Percentiles rank a stretch among this genome's conserved stretches.
Evolutionary conservation across 176 grass and related monocot species (phyloP).

Genomic region (Raddia guianensis): DNA sequence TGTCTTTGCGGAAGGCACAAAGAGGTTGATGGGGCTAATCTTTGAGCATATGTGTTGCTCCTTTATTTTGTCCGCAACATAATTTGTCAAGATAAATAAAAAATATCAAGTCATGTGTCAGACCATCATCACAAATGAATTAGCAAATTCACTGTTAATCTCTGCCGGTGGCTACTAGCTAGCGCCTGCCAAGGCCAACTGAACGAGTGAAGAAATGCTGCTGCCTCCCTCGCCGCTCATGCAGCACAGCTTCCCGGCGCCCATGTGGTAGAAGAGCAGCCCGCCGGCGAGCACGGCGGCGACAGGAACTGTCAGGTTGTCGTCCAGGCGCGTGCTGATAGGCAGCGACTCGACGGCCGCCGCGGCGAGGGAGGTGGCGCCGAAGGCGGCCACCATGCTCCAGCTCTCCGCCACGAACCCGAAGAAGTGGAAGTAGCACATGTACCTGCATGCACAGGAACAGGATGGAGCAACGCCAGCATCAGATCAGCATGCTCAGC

Average conservation of each 20-base stretch:
- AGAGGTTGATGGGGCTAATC: too few species aligned
- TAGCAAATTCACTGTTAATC: too few species aligned
- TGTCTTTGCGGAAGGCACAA: too few species aligned
- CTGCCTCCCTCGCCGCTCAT: background rate
- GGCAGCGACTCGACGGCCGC: conserved; percentile 71
- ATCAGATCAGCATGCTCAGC: background rate
- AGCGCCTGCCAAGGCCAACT: conserved; percentile 6
- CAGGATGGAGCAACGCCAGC: background rate
- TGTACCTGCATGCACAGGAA: conserved; percentile 46
- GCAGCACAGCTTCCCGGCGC: conserved; percentile 12
- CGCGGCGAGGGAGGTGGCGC: conserved; percentile 52
- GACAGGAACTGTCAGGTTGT: conserved; percentile 78
- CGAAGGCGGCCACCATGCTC: conserved; percentile 51
- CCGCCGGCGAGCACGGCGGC: conserved; percentile 42
- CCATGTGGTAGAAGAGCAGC: conserved; percentile 49
- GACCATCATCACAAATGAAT: too few species aligned
- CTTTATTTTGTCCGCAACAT: too few species aligned
- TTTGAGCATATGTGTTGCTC: too few species aligned
- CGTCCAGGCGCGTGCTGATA: conserved; percentile 75
- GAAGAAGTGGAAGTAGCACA: conserved; percentile 76
- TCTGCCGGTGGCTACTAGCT: background rate
- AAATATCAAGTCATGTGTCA: too few species aligned
- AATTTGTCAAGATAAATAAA: too few species aligned
- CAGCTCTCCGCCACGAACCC: conserved; percentile 69
- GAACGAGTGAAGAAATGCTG: background rate